Evolutionary conservation across 2,329 filamentous ascomycete genomes (phyloP).

Genomic region (Colletotrichum limetticola): DNA sequence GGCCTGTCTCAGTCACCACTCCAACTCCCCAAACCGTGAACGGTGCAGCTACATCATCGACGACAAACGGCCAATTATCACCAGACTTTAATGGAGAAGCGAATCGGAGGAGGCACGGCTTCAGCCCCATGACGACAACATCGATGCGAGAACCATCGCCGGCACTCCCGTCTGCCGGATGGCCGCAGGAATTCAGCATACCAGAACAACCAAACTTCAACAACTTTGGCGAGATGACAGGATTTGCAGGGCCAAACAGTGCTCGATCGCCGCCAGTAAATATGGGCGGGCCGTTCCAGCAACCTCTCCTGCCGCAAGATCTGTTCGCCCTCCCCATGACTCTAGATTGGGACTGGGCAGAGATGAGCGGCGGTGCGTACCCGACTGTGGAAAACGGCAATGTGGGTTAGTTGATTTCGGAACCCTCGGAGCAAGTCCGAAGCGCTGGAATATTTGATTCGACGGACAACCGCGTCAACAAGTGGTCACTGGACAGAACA

Average conservation of each 20-base stretch:
- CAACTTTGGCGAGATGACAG: constrained; percentile 57
- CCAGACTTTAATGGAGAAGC: constrained; percentile 36
- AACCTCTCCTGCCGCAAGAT: constrained; percentile 91
- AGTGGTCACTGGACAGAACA: neutral
- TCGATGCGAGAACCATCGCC: constrained; percentile 56
- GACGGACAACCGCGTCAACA: neutral
- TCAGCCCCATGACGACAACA: constrained; percentile 51
- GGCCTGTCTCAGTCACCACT: constrained; percentile 41
- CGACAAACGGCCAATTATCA: constrained; percentile 33
- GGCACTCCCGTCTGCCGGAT: constrained; percentile 54
- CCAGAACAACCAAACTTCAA: constrained; percentile 51
- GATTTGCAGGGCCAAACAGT: constrained; percentile 49
- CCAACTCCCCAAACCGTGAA: constrained; percentile 41
- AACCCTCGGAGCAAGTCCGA: neutral
- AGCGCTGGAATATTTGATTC: neutral
- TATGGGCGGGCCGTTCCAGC: constrained; percentile 67
- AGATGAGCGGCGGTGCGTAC: constrained; percentile 74
- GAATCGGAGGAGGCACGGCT: constrained; percentile 28
- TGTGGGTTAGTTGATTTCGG: constrained; percentile 46
- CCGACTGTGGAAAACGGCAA: constrained; percentile 73
- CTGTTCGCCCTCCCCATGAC: constrained; percentile 97
- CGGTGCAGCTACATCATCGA: neutral
- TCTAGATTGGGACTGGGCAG: constrained; percentile 86
- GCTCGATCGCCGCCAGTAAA: constrained; percentile 49
- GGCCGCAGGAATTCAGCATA: constrained; percentile 58